phyloP scores from a whole-genome alignment of 352 stramenopile genomes.

The Aphanomyces invadans region DNA sequence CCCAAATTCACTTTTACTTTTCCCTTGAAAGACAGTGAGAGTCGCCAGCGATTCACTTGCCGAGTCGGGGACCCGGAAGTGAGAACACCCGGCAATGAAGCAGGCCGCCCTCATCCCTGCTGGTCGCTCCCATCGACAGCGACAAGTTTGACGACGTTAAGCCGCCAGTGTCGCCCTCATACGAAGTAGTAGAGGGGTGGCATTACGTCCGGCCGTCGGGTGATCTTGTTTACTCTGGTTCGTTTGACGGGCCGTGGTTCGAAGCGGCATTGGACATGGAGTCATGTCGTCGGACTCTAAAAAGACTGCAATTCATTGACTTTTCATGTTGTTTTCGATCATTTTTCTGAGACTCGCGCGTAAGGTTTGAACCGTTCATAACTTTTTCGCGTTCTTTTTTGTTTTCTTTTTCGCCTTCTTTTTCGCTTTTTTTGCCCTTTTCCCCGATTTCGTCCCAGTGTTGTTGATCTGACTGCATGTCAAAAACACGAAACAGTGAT shows the following conservation, averaged over 20 bases:
- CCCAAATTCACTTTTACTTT: too few relatives aligned
- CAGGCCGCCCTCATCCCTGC: too few relatives aligned
- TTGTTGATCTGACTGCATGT: background rate
- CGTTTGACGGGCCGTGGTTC: slow-evolving; percentile 70
- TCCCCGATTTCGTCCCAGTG: background rate
- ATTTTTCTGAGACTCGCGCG: too few relatives aligned
- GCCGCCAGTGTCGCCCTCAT: slow-evolving; percentile 38
- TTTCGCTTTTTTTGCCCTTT: slow-evolving; percentile 1
- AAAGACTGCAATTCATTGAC: too few relatives aligned
- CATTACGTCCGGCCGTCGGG: slow-evolving; percentile 67
- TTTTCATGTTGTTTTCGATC: too few relatives aligned
- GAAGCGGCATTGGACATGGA: slow-evolving; percentile 73
- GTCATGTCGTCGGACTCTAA: too few relatives aligned
- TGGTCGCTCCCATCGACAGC: slow-evolving; percentile 50
- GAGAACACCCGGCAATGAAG: too few relatives aligned
- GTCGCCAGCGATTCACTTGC: too few relatives aligned
- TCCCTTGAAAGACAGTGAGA: too few relatives aligned
- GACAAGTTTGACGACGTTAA: slow-evolving; percentile 66
- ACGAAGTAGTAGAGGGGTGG: slow-evolving; percentile 58
- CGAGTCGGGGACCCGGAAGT: too few relatives aligned
- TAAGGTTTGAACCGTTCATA: background rate
- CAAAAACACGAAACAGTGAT: background rate
- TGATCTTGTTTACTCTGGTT: slow-evolving; percentile 70
- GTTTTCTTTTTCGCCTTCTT: slow-evolving; percentile 15
- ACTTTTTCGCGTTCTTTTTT: slow-evolving; percentile 3